Evolutionary conservation across 768 basidiomycete genomes (phyloP).

Genomic region (Boletus sensibilis): DNA sequence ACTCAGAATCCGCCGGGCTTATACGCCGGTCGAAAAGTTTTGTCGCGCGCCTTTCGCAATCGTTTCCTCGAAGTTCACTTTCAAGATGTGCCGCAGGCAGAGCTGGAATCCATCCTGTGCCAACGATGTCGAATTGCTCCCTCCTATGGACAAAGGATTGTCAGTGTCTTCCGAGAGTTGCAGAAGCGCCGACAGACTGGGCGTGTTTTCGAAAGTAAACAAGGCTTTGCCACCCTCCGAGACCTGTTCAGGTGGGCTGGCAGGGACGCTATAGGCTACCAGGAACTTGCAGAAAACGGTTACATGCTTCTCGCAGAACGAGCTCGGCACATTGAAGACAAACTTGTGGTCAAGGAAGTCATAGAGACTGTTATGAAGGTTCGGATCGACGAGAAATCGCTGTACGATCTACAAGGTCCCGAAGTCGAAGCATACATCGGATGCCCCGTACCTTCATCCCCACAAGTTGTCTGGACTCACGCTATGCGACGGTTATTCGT

Average conservation of each 20-base stretch:
- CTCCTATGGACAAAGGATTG: conserved; percentile 88
- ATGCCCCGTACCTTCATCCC: conserved; percentile 45
- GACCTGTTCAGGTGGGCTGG: conserved; percentile 98
- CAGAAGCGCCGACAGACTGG: conserved; percentile 88
- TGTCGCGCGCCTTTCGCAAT: conserved; percentile 95
- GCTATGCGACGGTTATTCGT: conserved; percentile 91
- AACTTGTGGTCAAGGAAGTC: conserved; percentile 84
- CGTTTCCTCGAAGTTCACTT: conserved; percentile 98
- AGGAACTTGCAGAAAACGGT: conserved; percentile 92
- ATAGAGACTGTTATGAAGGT: conserved; percentile 90
- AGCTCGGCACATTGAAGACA: conserved; percentile 81
- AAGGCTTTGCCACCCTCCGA: conserved; percentile 93
- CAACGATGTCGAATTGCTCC: conserved; percentile 91
- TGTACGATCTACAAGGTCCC: conserved; percentile 61
- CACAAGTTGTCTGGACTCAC: conserved; percentile 82
- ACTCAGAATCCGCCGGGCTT: conserved; percentile 97
- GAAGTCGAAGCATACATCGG: conserved; percentile 53
- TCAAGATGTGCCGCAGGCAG: conserved; percentile 91
- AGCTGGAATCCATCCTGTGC: conserved; percentile 91
- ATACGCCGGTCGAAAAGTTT: conserved; percentile 90
- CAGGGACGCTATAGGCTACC: conserved; percentile 83
- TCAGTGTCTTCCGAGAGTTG: conserved; percentile 87
- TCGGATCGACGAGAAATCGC: conserved; percentile 61
- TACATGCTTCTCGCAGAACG: conserved; percentile 98
- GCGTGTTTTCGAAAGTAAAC: conserved; percentile 96